Evolutionary conservation across 139 green algal genomes (phyloP).

Genomic region (Micractinium conductrix): DNA sequence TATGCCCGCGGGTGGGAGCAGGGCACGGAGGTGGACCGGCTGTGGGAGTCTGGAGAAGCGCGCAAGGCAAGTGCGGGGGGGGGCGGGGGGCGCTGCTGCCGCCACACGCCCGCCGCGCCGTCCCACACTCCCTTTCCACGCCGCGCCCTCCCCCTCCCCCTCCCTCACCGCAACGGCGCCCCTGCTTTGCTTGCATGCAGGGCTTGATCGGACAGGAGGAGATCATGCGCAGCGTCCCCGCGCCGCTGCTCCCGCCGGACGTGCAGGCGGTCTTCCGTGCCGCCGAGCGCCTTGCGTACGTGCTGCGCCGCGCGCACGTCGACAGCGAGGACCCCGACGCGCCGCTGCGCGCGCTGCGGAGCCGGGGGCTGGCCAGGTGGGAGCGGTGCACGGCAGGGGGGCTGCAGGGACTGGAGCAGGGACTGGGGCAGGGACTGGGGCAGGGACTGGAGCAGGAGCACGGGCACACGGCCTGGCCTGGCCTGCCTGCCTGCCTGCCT

Average conservation of each 20-base stretch:
- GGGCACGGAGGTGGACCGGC: slow-evolving; percentile 11
- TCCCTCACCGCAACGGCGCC: too few relatives aligned
- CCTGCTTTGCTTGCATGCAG: background rate
- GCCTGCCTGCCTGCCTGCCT: too few relatives aligned
- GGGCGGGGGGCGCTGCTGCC: too few relatives aligned
- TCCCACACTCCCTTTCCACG: background rate
- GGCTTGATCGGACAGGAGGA: background rate
- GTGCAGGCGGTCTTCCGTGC: background rate
- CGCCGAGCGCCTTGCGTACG: slow-evolving; percentile 29
- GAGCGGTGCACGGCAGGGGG: too few relatives aligned
- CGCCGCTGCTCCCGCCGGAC: slow-evolving; percentile 24
- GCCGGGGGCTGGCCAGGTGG: slow-evolving; percentile 16
- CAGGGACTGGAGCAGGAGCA: too few relatives aligned
- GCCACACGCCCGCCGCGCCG: too few relatives aligned
- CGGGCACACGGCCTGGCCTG: too few relatives aligned
- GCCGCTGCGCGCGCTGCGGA: slow-evolving; percentile 12
- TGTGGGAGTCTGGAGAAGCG: background rate
- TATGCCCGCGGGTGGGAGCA: slow-evolving; percentile 14
- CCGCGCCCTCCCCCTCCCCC: too few relatives aligned
- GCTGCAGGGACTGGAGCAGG: too few relatives aligned
- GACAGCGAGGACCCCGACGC: background rate
- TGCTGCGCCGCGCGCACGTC: slow-evolving; percentile 22
- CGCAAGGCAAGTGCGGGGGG: background rate
- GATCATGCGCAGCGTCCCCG: background rate
- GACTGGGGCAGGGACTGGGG: too few relatives aligned